Base-by-base conservation (phyloP, 768 basidiomycete genomes). In the Amanita thiersii region DNA sequence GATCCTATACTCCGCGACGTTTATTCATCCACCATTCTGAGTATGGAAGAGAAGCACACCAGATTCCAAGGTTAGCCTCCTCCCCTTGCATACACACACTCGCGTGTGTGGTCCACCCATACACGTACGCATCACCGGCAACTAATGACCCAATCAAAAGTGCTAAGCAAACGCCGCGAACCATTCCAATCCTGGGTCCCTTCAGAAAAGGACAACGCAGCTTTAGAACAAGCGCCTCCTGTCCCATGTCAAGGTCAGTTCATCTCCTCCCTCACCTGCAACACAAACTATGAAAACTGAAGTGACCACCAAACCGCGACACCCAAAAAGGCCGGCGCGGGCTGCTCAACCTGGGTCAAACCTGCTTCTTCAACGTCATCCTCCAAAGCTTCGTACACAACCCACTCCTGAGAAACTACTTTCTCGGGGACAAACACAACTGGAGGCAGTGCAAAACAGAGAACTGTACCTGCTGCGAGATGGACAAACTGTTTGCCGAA, bases 321-420 rank as follows among this genome's bases (percentile, higher is more conserved):
- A 30, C 17, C 8, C 40, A 26, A 24, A 7, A 32, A 88, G 88
- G 81, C 39, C 78, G 86, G n/a, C 71, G 86, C 44, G 90, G 91
- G 0, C 68, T 94, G 2, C 63, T 90, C 31, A 93, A 94, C 58
- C 75, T 94, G 0, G 89, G 90, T 1, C 83, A 91, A 57, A 97
- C 92, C 0, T 98, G 94, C 55, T 97, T 91, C 64, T 72, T 98
- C 51, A 94, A 90, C 49, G 90, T 84, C 39, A 79, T 96, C 15
- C 71, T 98, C 8, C 94, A 98, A 59, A 78, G 77, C 9, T 81
- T 98, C 52, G 68, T 87, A 5, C 85, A 89, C 60, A 98, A 96
- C 51, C 93, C 94, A 0, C 68, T 94, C 3, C 65, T 97, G 3
- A 77, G 89, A 24, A 85, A 88, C 51, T 88, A 86, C 57, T 97